Conservation (phyloP, 225 moss, liverwort and hornwort genomes). For the Polytrichum commune region DNA sequence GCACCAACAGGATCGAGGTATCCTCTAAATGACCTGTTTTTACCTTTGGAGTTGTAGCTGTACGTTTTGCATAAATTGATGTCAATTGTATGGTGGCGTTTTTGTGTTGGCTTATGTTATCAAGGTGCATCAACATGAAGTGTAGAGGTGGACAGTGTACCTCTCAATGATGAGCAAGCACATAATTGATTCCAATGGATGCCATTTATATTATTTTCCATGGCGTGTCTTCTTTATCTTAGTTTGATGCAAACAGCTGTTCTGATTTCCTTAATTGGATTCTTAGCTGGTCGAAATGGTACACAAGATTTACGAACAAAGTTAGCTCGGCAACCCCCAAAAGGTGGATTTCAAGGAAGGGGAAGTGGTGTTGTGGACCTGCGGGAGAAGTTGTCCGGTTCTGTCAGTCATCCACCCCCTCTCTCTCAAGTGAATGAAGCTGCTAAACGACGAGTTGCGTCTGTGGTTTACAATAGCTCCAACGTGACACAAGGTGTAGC, state of each 20-base stretch:
- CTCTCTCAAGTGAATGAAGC: slow-evolving; percentile 47
- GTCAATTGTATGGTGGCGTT: no score
- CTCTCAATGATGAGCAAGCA: no score
- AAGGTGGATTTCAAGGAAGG: slow-evolving; percentile 51
- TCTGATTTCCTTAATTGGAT: slow-evolving; percentile 25
- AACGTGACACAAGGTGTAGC: slow-evolving; percentile 45
- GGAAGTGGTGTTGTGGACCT: slow-evolving; percentile 64
- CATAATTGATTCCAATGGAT: no score
- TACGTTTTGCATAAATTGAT: no score
- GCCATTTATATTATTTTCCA: background rate
- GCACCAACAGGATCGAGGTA: slow-evolving; percentile 66
- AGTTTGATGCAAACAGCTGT: background rate
- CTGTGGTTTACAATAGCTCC: slow-evolving; percentile 73
- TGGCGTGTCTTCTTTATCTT: background rate
- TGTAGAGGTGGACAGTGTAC: no score
- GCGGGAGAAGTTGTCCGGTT: slow-evolving; percentile 91
- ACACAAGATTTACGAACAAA: slow-evolving; percentile 51
- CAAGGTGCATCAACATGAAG: no score
- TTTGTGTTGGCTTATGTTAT: no score
- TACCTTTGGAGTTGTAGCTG: no score
- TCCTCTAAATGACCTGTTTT: slow-evolving; percentile 18
- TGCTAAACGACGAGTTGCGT: slow-evolving; percentile 69
- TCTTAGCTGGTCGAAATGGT: slow-evolving; percentile 43
- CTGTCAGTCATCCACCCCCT: slow-evolving; percentile 40
- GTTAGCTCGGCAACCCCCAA: slow-evolving; percentile 43